Base-by-base conservation (phyloP, 2,329 filamentous ascomycete genomes). In the Exserohilum turcica region DNA sequence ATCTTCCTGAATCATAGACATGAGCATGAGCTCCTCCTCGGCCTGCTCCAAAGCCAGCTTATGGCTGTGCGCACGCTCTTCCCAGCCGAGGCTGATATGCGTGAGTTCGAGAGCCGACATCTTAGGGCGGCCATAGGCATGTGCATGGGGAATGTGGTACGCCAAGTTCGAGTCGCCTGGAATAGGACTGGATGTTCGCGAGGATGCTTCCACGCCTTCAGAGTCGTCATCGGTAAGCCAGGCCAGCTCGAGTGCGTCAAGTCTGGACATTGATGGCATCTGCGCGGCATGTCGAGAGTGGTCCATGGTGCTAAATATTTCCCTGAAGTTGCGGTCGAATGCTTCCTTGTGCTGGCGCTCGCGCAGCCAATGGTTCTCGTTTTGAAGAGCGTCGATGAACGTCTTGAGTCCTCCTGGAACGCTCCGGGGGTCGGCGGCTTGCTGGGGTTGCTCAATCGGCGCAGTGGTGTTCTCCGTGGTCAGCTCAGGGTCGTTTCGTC, bases 341-440 rank as follows among this genome's bases (percentile, higher is more conserved):
- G 60, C 48, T 5, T 59, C 56, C 6, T 53, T 39, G 39, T 68
- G 45, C 32, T 69, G 64, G 6, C 63, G 64, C 21, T 58, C 59
- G 15, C 68, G 66, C 27, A 72, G 54, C 66, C 67, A 72, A 15
- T 63, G 63, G 31, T 71, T 72, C 24, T 72, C 67, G 16, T 57
- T 57, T n/a, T 61, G 56, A 3, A 71, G 53, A 16, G 68, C 68
- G 6, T 62, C 52, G 15, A 71, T 43, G 27, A 70, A 55, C 0
- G 60, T 57, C 37, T 56, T 55, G 12, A 64, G 29, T 12, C 56
- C 52, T 6, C 52, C 56, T 28, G 65, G 61, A 5, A 61, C 43
- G 9, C 13, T 57, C 33, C 39, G 27, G 7, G 50, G 52, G 9
- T 52, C 42, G 5, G 52, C 45, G n/a, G 56, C 47, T 21, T 57